Evolutionary conservation across 2,329 filamentous ascomycete species (phyloP).

Genomic region (Fusarium goolgardi): DNA sequence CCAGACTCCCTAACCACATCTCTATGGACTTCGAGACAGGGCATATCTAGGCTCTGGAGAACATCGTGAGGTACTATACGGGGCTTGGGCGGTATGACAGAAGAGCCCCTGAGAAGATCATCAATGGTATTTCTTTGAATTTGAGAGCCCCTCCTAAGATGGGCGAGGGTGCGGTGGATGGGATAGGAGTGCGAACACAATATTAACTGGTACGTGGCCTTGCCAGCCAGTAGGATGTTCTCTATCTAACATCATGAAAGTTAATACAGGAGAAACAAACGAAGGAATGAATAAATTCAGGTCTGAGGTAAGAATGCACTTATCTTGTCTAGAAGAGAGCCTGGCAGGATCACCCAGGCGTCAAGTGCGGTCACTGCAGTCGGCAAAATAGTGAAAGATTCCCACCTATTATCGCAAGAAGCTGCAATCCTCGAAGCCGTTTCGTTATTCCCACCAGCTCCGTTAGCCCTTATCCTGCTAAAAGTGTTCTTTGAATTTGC

Average conservation of each 20-base stretch:
- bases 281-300: background rate
- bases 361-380: background rate
- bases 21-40: constrained; percentile 28
- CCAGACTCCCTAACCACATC: background rate
- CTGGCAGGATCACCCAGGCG: constrained; percentile 17
- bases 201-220: constrained; percentile 3
- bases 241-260: background rate
- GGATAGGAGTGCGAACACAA: background rate
- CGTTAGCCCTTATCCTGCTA: constrained; percentile 29
- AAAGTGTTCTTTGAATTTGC: constrained; percentile 41
- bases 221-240: background rate
- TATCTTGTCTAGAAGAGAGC: too few species aligned
- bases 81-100: constrained; percentile 29
- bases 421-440: constrained; percentile 26
- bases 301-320: constrained; percentile 10
- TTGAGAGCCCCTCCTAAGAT: background rate
- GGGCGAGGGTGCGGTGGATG: background rate
- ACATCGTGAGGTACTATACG: constrained; percentile 34
- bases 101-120: constrained; percentile 12
- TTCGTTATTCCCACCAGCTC: constrained; percentile 33
- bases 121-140: background rate
- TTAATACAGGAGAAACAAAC: constrained; percentile 19
- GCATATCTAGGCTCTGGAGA: constrained; percentile 36
- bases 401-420: constrained; percentile 18
- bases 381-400: background rate